Evolutionary conservation across 2,329 filamentous ascomycete genomes (phyloP), one percentile per base, ranked within the genome.

Genomic region (Apiospora saccharicola): DNA sequence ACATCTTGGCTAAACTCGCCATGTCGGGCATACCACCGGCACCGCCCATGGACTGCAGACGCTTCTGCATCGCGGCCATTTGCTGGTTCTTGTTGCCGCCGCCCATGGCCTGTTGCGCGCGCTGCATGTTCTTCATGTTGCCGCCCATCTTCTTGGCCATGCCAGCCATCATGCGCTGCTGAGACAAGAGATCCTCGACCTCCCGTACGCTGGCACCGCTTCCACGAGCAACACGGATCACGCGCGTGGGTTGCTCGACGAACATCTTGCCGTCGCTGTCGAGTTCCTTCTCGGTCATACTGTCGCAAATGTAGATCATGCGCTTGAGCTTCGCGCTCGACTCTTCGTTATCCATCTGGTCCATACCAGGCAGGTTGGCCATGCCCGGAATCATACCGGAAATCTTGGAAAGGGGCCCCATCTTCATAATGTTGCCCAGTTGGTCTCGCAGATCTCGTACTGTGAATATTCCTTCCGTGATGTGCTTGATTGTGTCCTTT

Each of bases 131-230:
- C 85, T 96, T 96, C 93, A 98, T 97, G 81, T 94, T 95, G 51
- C 95, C 95, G 72, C 96, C 96, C 91, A 99, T 97, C 86, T 97
- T 97, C 91, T 98, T 99, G 68, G 96, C 96, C 95, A 99, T 98
- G 72, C 94, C 94, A 0, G 94, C 94, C 96, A 99, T 99, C 93
- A 98, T 98, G 77, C 94, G 92, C 82, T 98, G 96, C 84, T 99
- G 96, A 0, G 95, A 98, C n/a, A 99, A 89, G 8, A 99, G 87
- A 79, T 99, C 96, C 83, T 99, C 96, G 22, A 99, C 95, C 82
- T 99, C 96, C 34, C 89, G 90, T 2, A 99, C 96, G 51, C 90
- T 94, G 0, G 96, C 98, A 44, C 96, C 96, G 6, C 93, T 96
- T 0, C 96, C 96, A 70, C 92, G 90, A 0, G 96, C 96, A 68